These are phyloP conservation scores for Verbena officinalis DNA, from an alignment of 257 asterid species.

Conservation along the genomic window DNA sequence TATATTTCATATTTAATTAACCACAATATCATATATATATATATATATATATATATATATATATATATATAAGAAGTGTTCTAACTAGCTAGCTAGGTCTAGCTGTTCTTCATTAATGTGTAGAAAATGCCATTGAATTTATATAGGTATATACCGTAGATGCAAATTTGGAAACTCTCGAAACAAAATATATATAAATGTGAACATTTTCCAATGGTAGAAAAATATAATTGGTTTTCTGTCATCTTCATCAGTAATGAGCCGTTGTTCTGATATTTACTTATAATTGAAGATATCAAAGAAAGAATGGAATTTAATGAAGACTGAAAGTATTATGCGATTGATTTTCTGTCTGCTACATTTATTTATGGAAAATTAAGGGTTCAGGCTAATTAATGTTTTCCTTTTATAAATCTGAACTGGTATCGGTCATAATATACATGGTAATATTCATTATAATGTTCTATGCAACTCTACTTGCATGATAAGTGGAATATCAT, in stretches of 20 bases:
- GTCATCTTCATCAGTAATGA: conserved; percentile 28
- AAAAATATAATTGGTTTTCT: conserved; percentile 17
- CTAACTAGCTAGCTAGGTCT: conserved; percentile 15
- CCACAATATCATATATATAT: too few species aligned
- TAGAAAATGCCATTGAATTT: not conserved
- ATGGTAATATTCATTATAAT: too few species aligned
- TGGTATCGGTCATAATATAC: too few species aligned
- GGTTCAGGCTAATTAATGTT: too few species aligned
- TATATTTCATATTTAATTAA: too few species aligned
- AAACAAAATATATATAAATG: not conserved
- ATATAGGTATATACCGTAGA: too few species aligned
- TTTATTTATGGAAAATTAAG: not conserved
- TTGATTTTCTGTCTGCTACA: not conserved
- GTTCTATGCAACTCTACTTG: too few species aligned
- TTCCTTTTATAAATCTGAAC: too few species aligned
- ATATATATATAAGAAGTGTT: too few species aligned
- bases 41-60: too few species aligned
- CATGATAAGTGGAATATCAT: too few species aligned
- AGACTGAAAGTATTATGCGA: not conserved
- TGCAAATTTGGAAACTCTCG: conserved; percentile 2
- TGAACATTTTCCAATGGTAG: conserved; percentile 6
- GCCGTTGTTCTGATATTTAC: not conserved
- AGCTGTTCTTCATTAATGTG: conserved; percentile 4
- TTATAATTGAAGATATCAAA: not conserved
- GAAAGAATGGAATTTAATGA: not conserved